Percentiles rank a stretch among this genome's conserved stretches.
Evolutionary conservation across 441 rosid genomes (phyloP).

Genomic region (California macrophylla): DNA sequence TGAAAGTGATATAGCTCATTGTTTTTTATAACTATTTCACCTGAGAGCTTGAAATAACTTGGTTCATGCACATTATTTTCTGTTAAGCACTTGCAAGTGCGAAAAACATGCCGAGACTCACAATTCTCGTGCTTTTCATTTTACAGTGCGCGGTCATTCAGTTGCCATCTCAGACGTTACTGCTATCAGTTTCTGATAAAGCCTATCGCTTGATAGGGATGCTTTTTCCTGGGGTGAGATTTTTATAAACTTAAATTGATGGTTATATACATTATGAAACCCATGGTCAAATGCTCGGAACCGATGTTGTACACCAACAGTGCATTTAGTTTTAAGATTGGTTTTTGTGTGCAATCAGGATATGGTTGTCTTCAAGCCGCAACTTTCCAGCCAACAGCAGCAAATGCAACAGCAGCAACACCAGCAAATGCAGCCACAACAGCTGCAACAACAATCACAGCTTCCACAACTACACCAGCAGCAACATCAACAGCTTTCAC

Average conservation of each 20-base stretch:
- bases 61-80: slow-evolving; percentile 1
- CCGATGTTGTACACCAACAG: neutral
- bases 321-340: slow-evolving; percentile 12
- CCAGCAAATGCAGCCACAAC: slow-evolving; percentile 22
- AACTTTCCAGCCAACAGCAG: slow-evolving; percentile 61
- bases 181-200: slow-evolving; percentile 91
- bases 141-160: slow-evolving; percentile 92
- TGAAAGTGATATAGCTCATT: neutral
- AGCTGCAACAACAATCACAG: slow-evolving; percentile 30
- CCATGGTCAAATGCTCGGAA: neutral
- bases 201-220: slow-evolving; percentile 90
- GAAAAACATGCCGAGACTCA: neutral
- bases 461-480: slow-evolving; percentile 29
- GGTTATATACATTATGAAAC: neutral
- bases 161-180: slow-evolving; percentile 81
- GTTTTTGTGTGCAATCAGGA: slow-evolving; percentile 38
- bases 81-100: slow-evolving; percentile 8
- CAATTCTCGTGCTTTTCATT: slow-evolving; percentile 13
- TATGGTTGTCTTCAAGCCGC: slow-evolving; percentile 90
- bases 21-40: neutral
- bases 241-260: slow-evolving; percentile 13
- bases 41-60: slow-evolving; percentile 12
- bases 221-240: slow-evolving; percentile 96
- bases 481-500: slow-evolving; percentile 26
- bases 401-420: slow-evolving; percentile 30